phyloP scores from a whole-genome alignment of 164 flowering plant species.

The Umbellularia californica region DNA sequence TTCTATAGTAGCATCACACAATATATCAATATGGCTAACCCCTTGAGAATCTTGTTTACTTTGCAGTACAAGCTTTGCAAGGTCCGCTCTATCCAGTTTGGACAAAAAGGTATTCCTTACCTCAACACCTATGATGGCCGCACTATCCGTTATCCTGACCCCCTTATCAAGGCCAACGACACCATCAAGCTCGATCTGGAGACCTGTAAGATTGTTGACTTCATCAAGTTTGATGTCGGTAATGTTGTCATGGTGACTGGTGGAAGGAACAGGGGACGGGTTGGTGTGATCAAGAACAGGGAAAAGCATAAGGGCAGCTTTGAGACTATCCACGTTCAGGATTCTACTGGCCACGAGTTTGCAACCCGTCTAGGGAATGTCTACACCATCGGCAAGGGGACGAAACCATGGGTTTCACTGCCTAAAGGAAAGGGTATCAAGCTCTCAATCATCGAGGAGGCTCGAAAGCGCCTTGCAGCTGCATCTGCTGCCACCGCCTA shows the following conservation, averaged over 20 bases:
- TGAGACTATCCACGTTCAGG: slow-evolving; percentile 72
- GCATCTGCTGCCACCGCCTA: slow-evolving; percentile 32
- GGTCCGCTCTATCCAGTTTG: slow-evolving; percentile 63
- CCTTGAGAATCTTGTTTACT: neutral
- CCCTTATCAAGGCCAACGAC: slow-evolving; percentile 80
- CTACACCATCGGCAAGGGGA: slow-evolving; percentile 56
- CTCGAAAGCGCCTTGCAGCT: slow-evolving; percentile 45
- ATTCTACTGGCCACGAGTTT: slow-evolving; percentile 70
- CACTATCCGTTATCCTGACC: slow-evolving; percentile 88
- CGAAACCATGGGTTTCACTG: slow-evolving; percentile 59
- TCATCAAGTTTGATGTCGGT: slow-evolving; percentile 83
- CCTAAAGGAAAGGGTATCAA: slow-evolving; percentile 69
- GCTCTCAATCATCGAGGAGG: slow-evolving; percentile 59
- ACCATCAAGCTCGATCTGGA: slow-evolving; percentile 76
- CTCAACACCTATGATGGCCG: slow-evolving; percentile 81
- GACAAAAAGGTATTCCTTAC: slow-evolving; percentile 74
- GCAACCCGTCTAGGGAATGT: slow-evolving; percentile 77
- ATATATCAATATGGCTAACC: neutral
- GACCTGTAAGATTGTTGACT: slow-evolving; percentile 55
- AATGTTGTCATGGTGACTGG: slow-evolving; percentile 91
- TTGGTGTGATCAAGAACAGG: slow-evolving; percentile 71
- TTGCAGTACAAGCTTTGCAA: slow-evolving; percentile 77
- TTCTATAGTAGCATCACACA: neutral
- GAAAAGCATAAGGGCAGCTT: slow-evolving; percentile 84
- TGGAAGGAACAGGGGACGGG: slow-evolving; percentile 78